Base-by-base conservation (phyloP, 75 land plant genomes). In the Chamaecyparis obtusa region DNA sequence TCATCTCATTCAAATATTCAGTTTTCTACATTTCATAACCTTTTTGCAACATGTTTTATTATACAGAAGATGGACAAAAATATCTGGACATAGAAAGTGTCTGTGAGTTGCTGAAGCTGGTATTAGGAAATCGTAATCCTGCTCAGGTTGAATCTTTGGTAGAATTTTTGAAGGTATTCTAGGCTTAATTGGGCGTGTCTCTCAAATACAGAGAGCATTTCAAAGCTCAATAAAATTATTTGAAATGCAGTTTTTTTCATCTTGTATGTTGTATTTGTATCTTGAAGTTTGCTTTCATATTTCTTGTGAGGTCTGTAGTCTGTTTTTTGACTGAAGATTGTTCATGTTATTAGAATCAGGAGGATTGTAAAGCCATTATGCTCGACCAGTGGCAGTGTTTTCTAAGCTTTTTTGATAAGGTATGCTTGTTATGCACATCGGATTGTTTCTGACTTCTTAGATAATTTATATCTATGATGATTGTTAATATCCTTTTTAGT, bases 381-480 rank as follows among this genome's bases (percentile, higher is more conserved):
- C 81, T 96, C 90, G 99, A 98, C 83, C 99, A 98, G 88, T 98
- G 99, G 98, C 91, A 88, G 89, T 91, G 93, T 13, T 92, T 95
- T 87, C 94, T 88, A 60, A 84, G 95, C 30, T 98, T 98, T 76
- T 98, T 98, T 88, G 93, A 94, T 37, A 96, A 98, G 99, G 99
- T 96, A 91, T 33, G 24, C 21, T 21, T 48, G 9, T n/a, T 84
- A 24, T 11, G 27, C 84, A 60, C 67, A 60, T 80, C 5, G 30
- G 87, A 30, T 17, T 76, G 27, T 43, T 44, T 44, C 6, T 44
- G 46, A 44, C 30, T 60, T 17, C 21, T 60, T 60, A 60, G 24
- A 60, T 60, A 33, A 30, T 48, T 48, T 48, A 48, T 48, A 48
- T 48, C 21, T 8, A n/a, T 37, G 41, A 51, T 71, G 33, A 35